These are phyloP conservation scores for Nicotiana rustica DNA, from an alignment of 305 asterid genomes.

Conservation along the genomic window DNA sequence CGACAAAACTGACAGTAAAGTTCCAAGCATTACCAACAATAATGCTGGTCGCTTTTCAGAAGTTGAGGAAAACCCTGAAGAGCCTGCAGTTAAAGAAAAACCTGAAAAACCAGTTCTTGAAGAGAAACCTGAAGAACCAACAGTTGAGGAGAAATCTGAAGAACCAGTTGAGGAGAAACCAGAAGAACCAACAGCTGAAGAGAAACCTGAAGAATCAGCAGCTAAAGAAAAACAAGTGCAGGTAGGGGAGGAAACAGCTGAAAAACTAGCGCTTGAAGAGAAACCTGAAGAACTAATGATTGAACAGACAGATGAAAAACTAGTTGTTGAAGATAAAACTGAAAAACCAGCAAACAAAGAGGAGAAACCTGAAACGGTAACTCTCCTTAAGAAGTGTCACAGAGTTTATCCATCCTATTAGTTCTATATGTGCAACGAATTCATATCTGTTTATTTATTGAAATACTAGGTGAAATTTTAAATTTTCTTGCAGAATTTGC, in stretches of 20 bases:
- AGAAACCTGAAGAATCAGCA: neutral
- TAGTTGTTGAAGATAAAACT: neutral
- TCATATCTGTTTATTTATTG: neutral
- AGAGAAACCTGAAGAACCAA: constrained; percentile 17
- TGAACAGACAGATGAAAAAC: neutral
- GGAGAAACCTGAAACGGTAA: neutral
- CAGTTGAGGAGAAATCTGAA: neutral
- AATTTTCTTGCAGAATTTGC: constrained; percentile 21
- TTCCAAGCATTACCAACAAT: neutral
- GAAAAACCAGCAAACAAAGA: neutral
- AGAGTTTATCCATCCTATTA: constrained; percentile 24
- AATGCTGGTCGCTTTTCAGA: neutral
- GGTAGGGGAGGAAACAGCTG: neutral
- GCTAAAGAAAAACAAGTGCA: neutral
- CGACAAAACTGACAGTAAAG: neutral
- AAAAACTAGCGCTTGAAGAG: constrained; percentile 13
- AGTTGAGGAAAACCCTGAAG: neutral
- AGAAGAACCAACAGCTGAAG: neutral
- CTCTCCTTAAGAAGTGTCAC: constrained; percentile 12
- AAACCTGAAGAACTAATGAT: neutral
- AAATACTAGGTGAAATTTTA: neutral
- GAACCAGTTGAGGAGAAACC: constrained; percentile 22
- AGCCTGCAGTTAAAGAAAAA: neutral
- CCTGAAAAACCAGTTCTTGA: neutral
- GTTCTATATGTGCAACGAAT: neutral